Base-by-base conservation (phyloP, 148 eudicot species). In the Nepenthes mirabilis region DNA sequence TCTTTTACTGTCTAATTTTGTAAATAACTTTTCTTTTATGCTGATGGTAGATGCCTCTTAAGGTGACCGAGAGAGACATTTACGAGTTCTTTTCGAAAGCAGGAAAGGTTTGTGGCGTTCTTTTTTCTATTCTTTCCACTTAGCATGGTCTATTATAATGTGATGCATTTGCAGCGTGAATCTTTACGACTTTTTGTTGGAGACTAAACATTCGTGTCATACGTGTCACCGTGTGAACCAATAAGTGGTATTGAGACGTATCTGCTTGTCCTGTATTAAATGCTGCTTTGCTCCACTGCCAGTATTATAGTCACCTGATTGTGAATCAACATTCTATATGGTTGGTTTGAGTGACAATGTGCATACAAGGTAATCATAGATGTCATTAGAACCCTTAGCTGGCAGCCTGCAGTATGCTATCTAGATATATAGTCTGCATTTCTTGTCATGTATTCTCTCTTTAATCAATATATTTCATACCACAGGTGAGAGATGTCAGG, bases 401-500 rank as follows among this genome's bases (percentile, higher is more conserved):
- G 23, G 23, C 23, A 23, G 23, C 23, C 23, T 23, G 23, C 23
- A 23, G 23, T 23, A 23, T 23, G 23, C 23, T 23, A 63, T 40
- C 45, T 3, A 3, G 45, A 3, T 40, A 8, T 40, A 40, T 40
- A 40, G 45, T 40, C 8, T 40, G 6, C 45, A 40, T 40, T 8
- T 40, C 8, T 40, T 8, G 8, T 49, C 52, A 10, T 5, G 12
- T 49, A 5, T 11, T 23, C 48, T 65, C 45, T 23, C 23, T 23
- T 23, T 23, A 23, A 55, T 53, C 52, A 47, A 37, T 57, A 45
- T 9, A 1, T n/a, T 57, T 56, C 34, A 37, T 33, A 63, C 23
- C 68, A 55, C 74, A 93, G 98, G 98, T 93, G 55, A 82, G 96
- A 72, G 98, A 93, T 83, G 98, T 88, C 34, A 80, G 88, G 61